Evolutionary conservation across 2,329 filamentous ascomycete species (phyloP), one percentile per base, ranked within the genome.

Genomic region (Zalaria obscura): DNA sequence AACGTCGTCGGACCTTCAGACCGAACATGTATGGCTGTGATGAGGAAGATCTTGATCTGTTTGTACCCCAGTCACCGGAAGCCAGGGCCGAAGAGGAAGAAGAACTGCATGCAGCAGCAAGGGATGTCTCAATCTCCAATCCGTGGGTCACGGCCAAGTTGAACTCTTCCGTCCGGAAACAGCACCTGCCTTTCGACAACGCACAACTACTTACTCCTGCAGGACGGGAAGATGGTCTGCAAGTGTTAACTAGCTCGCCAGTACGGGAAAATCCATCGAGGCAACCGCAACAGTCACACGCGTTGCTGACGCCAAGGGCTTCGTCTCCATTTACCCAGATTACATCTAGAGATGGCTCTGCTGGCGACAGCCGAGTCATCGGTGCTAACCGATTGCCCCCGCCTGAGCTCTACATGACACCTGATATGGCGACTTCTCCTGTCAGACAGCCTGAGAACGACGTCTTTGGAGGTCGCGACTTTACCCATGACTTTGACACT

Each of bases 81-180:
- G 35, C 42, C 4, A 46, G 42, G 2, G 47, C 50, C 32, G 46
- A 39, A n/a, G 52, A 56, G 25, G 53, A 60, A 5, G 53, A 53
- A 31, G 55, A 59, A 40, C 44, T 54, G 25, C 51, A 55, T 28
- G 53, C 58, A 33, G 56, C 50, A 25, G 50, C 46, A 3, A 57
- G 48, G 37, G 55, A 60, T 41, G 48, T 55, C 26, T 53, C 47
- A 3, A 41, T 64, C 4, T 66, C 61, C 1, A 71, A 72, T 45
- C 69, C 69, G 2, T 72, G 67, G 66, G 64, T 63, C 0, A 59
- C 68, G 35, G 67, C 68, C 25, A 68, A 64, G 44, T 61, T 72
- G 57, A 68, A 69, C 36, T 42, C 60, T 10, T 40, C 45, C 1
- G 34, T 52, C 25, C 38, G 40, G 9, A 58, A 53, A 39, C 43